Conservation (phyloP, 2,329 filamentous ascomycete species). For the Sclerotinia nivalis region DNA sequence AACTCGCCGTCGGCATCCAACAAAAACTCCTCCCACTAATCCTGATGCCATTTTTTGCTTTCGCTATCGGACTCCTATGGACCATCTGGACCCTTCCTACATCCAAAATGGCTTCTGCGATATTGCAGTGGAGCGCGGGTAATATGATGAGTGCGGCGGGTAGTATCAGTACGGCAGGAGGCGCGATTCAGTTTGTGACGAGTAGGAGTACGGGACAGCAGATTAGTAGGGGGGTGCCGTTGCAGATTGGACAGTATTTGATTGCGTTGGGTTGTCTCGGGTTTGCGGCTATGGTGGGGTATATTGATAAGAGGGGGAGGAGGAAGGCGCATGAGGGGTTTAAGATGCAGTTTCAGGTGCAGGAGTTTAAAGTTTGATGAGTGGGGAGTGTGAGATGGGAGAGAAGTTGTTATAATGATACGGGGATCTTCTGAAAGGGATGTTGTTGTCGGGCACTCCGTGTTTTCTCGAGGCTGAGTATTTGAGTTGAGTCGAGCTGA, state of each 20-base stretch:
- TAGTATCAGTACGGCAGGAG: not conserved
- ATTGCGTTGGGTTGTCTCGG: constrained; percentile 9
- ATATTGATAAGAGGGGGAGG: constrained; percentile 17
- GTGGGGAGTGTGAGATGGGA: not conserved
- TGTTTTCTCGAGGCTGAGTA: not conserved
- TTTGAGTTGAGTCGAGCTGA: not conserved
- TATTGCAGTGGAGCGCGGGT: constrained; percentile 4
- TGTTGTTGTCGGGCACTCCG: not conserved
- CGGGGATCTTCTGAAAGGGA: not conserved
- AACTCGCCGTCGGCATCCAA: constrained; percentile 11
- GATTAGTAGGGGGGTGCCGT: constrained; percentile 3
- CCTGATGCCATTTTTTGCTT: constrained; percentile 10
- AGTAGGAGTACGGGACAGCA: constrained; percentile 1
- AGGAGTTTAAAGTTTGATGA: constrained; percentile 5
- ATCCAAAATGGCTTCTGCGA: not conserved
- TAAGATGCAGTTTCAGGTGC: constrained; percentile 7
- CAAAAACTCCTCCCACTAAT: constrained; percentile 1
- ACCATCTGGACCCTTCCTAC: not conserved
- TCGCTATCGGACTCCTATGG: constrained; percentile 6
- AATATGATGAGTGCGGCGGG: constrained; percentile 7
- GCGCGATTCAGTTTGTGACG: constrained; percentile 4
- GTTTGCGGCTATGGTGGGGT: constrained; percentile 7
- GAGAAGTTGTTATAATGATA: not conserved
- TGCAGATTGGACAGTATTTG: constrained; percentile 6
- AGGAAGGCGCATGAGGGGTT: constrained; percentile 8